Base-by-base conservation (phyloP, 2,329 filamentous ascomycete genomes). In the Fusarium napiforme region DNA sequence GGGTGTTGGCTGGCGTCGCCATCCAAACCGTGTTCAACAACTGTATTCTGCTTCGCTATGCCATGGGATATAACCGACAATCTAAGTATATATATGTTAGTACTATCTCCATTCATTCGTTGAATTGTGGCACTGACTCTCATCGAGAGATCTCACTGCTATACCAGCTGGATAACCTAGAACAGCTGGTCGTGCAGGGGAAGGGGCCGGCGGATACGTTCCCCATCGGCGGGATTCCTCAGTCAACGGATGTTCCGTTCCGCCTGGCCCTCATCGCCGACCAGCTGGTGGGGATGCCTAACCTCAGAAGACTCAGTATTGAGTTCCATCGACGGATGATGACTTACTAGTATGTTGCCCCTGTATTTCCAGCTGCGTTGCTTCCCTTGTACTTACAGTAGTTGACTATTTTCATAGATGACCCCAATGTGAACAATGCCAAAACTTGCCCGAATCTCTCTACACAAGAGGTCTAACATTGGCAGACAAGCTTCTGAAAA, bases 231-330 rank as follows among this genome's bases (percentile, higher is more conserved):
- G 0, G 18, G 26, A 28, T 28, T 3, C 8, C 12, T 5, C 2
- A 5, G 4, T 4, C 0, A 12, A 12, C 0, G 1, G 45, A 47
- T 5, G 28, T 47, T 14, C 6, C 0, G 7, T 2, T 4, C 12
- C 6, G 14, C 12, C 26, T 30, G 4, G 2, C 4, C 4, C 19
- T 47, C 0, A 21, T 47, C 10, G 14, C 19, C 0, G 19, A 16
- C 26, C 45, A 21, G 26, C 26, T 47, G 2, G 9, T 4, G 21
- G 19, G 2, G 9, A 10, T 46, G 2, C 4, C 19, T 0, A 46
- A 3, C 12, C 23, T 46, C 0, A 5, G 4, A 0, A 0, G 12
- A 1, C 1, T 45, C 8, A 19, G 11, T 0, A 2, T 46, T 0
- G 18, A 45, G 2, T 26, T 45, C 0, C 4, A 45, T 4, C 43